These are phyloP conservation scores for Ophiostoma populinum DNA, from an alignment of 2,329 filamentous ascomycete genomes.

Conservation along the genomic window DNA sequence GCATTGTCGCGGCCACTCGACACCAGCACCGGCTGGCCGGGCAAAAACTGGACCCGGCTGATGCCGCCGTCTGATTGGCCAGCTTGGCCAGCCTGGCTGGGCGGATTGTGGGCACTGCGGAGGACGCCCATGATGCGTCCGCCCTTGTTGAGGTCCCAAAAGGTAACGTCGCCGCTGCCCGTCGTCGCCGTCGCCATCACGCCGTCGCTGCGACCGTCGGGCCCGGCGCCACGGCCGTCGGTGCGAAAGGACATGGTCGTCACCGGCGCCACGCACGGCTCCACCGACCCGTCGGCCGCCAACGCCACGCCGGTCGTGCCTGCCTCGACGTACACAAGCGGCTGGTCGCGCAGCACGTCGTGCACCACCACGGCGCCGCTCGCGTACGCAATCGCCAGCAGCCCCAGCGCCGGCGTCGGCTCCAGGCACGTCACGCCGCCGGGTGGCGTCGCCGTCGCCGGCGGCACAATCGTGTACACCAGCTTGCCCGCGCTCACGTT, in stretches of 20 bases:
- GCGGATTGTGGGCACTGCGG: slow-evolving; percentile 72
- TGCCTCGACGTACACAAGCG: slow-evolving; percentile 50
- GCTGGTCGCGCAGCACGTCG: slow-evolving; percentile 63
- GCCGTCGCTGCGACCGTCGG: slow-evolving; percentile 68
- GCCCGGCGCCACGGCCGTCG: slow-evolving; percentile 73
- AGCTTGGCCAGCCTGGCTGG: too few relatives aligned
- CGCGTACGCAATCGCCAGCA: slow-evolving; percentile 77
- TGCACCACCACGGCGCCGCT: slow-evolving; percentile 64
- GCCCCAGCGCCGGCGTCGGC: slow-evolving; percentile 64
- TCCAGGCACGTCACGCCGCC: slow-evolving; percentile 79
- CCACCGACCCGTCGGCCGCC: slow-evolving; percentile 18
- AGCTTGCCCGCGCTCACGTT: slow-evolving; percentile 86
- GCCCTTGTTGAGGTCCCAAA: slow-evolving; percentile 90
- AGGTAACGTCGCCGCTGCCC: slow-evolving; percentile 70
- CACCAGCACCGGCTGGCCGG: slow-evolving; percentile 75
- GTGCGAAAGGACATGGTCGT: slow-evolving; percentile 80
- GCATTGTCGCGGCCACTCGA: slow-evolving; percentile 89
- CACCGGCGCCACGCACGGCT: slow-evolving; percentile 32
- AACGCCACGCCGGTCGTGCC: slow-evolving; percentile 24
- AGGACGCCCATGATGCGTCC: slow-evolving; percentile 75
- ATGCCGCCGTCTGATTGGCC: slow-evolving; percentile 44
- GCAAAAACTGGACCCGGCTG: slow-evolving; percentile 74
- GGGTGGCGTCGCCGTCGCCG: slow-evolving; percentile 32
- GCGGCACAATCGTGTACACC: slow-evolving; percentile 75
- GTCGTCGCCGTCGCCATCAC: slow-evolving; percentile 84